Evolutionary conservation across 371 early-diverging fungal genomes (phyloP).

Genomic region (Batkoa obscura): DNA sequence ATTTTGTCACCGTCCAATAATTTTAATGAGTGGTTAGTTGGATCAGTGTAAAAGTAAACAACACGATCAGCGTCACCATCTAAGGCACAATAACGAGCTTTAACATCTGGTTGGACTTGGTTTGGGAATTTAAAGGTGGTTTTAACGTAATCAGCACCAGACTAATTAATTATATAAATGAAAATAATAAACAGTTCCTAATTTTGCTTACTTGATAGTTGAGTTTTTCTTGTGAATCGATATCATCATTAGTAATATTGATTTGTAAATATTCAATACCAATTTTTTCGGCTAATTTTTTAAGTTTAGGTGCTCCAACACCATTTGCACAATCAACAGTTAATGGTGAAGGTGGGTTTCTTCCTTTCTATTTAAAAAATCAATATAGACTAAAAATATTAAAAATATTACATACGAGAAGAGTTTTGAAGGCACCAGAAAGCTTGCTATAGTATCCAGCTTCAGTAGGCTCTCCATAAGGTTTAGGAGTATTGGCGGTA

Average conservation of each 20-base stretch:
- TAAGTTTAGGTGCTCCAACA: slow-evolving; percentile 85
- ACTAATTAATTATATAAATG: slow-evolving; percentile 19
- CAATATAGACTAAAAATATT: neutral
- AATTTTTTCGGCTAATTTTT: slow-evolving; percentile 42
- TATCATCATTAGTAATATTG: slow-evolving; percentile 51
- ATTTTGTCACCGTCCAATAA: slow-evolving; percentile 97
- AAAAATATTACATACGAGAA: slow-evolving; percentile 30
- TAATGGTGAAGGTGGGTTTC: slow-evolving; percentile 41
- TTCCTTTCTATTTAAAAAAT: slow-evolving; percentile 28
- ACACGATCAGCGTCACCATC: slow-evolving; percentile 99
- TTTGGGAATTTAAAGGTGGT: slow-evolving; percentile 63
- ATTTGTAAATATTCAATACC: slow-evolving; percentile 40
- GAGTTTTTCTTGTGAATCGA: slow-evolving; percentile 39
- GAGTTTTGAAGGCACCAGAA: slow-evolving; percentile 53
- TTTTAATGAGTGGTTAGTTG: slow-evolving; percentile 52
- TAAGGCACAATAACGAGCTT: slow-evolving; percentile 68
- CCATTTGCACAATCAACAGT: slow-evolving; percentile 91
- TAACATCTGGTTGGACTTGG: slow-evolving; percentile 33
- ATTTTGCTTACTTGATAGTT: slow-evolving; percentile 50
- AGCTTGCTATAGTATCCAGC: slow-evolving; percentile 86
- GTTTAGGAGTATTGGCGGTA: slow-evolving; percentile 46
- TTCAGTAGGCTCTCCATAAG: slow-evolving; percentile 83
- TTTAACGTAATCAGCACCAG: slow-evolving; percentile 98
- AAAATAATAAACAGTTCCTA: neutral
- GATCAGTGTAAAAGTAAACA: slow-evolving; percentile 78